These are phyloP conservation scores for Lotmaria passim DNA, from an alignment of 208 protist genomes.

Conservation along the genomic window DNA sequence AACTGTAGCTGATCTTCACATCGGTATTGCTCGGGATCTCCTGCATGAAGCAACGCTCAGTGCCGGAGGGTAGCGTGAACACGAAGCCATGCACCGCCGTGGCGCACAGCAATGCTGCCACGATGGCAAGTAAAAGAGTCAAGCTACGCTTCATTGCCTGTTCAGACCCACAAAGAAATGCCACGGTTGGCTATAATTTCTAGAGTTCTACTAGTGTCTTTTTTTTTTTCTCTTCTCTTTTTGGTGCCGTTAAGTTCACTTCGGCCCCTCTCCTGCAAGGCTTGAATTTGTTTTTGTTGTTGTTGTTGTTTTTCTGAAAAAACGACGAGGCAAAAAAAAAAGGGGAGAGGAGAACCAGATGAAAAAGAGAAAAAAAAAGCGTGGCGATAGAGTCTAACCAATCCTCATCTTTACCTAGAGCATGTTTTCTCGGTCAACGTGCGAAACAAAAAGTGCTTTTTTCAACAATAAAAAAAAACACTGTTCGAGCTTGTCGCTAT, in stretches of 20 bases:
- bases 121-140: conserved; percentile 1
- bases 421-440: no score
- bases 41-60: conserved; percentile 80
- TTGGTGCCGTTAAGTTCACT: no score
- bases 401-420: no score
- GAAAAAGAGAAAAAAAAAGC: neutral
- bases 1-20: conserved; percentile 56
- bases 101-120: conserved; percentile 17
- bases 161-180: neutral
- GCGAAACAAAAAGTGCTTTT: no score
- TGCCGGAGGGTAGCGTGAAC: conserved; percentile 66
- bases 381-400: neutral
- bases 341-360: neutral
- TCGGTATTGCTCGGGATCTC: conserved; percentile 75
- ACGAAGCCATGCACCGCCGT: conserved; percentile 29
- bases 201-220: neutral
- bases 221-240: neutral
- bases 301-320: no score
- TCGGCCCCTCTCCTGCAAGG: no score
- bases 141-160: neutral
- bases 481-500: no score
- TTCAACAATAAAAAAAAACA: no score
- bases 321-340: neutral
- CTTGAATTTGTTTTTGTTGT: no score
- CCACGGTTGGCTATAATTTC: neutral